Evolutionary conservation across 2,329 filamentous ascomycete species (phyloP), one percentile per base, ranked within the genome.

Genomic region (Pseudopyricularia javanii): DNA sequence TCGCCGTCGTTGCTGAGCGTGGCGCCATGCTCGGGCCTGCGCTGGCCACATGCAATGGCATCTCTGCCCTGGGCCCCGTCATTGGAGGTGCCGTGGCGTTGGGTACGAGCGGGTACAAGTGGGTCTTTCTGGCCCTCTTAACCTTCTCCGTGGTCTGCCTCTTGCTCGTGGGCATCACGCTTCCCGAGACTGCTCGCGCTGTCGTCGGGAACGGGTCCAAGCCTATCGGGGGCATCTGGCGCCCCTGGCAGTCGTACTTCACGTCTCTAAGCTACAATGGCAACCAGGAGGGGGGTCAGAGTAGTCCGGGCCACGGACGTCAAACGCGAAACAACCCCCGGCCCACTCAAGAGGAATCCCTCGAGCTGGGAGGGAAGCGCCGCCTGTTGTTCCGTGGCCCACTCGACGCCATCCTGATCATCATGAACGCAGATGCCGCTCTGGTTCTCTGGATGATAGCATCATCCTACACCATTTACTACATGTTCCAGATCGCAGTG

Each of bases 81-180:
- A 60, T 81, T 7, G 49, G 49, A 12, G 49, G 49, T 14, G 33
- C 33, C 14, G 24, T 51, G 17, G 30, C 33, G 17, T 20, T 35
- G 12, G 49, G 40, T 26, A 45, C 40, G 40, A 45, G 40, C 40
- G 40, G 75, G 3, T 82, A 78, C 78, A 65, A 71, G 50, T 70
- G 69, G 26, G 73, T 74, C 12, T 81, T 81, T 58, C 80, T 76
- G 74, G 78, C 79, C 47, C 61, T 82, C n/a, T 63, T 70, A 6
- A 76, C 80, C 37, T 57, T 57, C 1, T 60, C 58, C 2, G 63
- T 61, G 1, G 64, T 68, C 1, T 65, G 73, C 1, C 59, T 68
- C 1, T 58, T 63, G 0, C 64, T 62, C 0, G 66, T 71, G 0
- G 51, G 74, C 0, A 56, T 74, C 0, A 60, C 79, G 7, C 67